Evolutionary conservation across 2,329 filamentous ascomycete genomes (phyloP).

Genomic region (Hymenoscyphus fraxineus): DNA sequence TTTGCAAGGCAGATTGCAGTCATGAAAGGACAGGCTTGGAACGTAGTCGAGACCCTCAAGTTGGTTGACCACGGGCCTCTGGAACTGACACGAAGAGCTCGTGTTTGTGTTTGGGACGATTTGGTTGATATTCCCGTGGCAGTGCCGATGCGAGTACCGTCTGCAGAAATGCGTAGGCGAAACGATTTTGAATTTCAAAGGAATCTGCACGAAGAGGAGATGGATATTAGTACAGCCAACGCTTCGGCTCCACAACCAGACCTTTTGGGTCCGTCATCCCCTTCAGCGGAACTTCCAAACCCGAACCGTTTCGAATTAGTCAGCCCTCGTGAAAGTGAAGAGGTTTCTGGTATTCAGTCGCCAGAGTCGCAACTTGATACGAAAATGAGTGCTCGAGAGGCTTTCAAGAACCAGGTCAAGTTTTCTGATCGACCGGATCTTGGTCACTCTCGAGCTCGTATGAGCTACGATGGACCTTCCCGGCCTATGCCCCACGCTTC

Average conservation of each 20-base stretch:
- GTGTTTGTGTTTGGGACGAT: constrained; percentile 98
- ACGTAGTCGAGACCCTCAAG: constrained; percentile 96
- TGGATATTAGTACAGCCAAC: constrained; percentile 78
- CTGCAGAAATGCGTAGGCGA: constrained; percentile 75
- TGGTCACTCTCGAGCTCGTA: constrained; percentile 29
- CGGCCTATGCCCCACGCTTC: constrained; percentile 22
- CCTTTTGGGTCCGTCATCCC: constrained; percentile 54
- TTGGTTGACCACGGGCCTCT: constrained; percentile 87
- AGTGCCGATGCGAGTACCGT: constrained; percentile 80
- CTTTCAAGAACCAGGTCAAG: constrained; percentile 26
- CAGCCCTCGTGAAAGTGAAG: constrained; percentile 36
- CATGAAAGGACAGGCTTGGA: constrained; percentile 99
- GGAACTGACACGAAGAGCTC: constrained; percentile 82
- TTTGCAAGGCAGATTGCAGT: constrained; percentile 97
- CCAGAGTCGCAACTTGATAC: constrained; percentile 21
- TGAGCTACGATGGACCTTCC: constrained; percentile 35
- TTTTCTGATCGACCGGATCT: constrained; percentile 30
- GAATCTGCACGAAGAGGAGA: constrained; percentile 68
- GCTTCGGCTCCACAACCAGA: constrained; percentile 57
- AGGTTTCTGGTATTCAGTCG: constrained; percentile 21
- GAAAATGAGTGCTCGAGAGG: constrained; percentile 17
- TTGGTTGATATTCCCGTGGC: constrained; percentile 93
- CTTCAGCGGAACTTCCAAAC: constrained; percentile 65
- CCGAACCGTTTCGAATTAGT: constrained; percentile 71
- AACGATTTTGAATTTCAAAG: constrained; percentile 44